Evolutionary conservation across 257 asterid species (phyloP).

Genomic region (Paraleonurus japonicus): DNA sequence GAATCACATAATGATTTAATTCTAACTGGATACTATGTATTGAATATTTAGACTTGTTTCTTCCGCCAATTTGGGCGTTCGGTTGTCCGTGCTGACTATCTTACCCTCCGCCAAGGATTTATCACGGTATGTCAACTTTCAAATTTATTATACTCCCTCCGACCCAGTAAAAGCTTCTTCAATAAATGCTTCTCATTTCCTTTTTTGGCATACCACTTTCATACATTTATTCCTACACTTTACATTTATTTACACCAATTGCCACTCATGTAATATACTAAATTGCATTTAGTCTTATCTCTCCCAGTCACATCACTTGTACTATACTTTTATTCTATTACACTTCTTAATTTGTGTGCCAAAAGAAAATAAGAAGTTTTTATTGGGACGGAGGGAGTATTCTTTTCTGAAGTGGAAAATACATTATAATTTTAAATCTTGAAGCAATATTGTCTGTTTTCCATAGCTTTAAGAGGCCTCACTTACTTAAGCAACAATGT

Average conservation of each 20-base stretch:
- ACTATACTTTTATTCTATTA: too few relatives aligned
- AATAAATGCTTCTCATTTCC: too few relatives aligned
- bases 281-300: too few relatives aligned
- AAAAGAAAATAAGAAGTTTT: too few relatives aligned
- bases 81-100: slow-evolving; percentile 93
- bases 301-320: too few relatives aligned
- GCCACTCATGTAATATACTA: too few relatives aligned
- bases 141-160: not conserved
- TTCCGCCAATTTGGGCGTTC: slow-evolving; percentile 94
- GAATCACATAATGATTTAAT: not conserved
- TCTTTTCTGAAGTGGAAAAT: not conserved
- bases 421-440: not conserved
- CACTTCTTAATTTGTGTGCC: too few relatives aligned
- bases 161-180: too few relatives aligned
- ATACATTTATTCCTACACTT: too few relatives aligned
- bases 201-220: too few relatives aligned
- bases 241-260: too few relatives aligned
- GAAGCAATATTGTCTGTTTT: not conserved
- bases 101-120: slow-evolving; percentile 95
- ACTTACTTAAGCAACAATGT: not conserved
- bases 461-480: not conserved
- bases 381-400: too few relatives aligned
- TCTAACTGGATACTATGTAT: slow-evolving; percentile 18
- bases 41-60: slow-evolving; percentile 78
- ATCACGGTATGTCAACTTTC: slow-evolving; percentile 57